Base-by-base conservation (phyloP, 176 grass and related monocot genomes). In the Pontederia paniculata region DNA sequence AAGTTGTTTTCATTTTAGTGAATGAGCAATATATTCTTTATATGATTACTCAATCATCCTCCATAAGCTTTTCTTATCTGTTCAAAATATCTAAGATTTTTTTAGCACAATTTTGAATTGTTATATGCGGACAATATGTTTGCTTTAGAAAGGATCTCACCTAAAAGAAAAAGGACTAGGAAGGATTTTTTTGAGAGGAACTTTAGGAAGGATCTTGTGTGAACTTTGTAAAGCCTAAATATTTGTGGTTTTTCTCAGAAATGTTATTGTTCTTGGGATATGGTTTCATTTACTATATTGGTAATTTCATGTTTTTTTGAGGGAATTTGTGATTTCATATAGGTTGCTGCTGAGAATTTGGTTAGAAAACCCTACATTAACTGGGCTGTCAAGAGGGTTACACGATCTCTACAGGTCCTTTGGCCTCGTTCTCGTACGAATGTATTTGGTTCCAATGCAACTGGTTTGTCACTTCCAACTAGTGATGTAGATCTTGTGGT, bases 401-500 rank as follows among this genome's bases (percentile, higher is more conserved):
- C 91, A 41, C 75, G 85, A 21, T 97, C 78, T 73, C 72, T 97
- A 45, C 91, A 97, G 52, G 91, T 73, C 51, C 83, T 97, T 61
- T 97, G 91, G 91, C 91, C 91, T 57, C 85, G 91, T 42, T 97
- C 91, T 58, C 86, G 91, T 57, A 97, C 91, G 72, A 86, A 74
- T 60, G 54, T 97, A 67, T 97, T 90, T 72, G 91, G 91, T 44
- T 97, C 91, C 42, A 97, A 90, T 78, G 86, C 85, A 22, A 90
- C 91, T 64, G 91, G 86, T 78, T 81, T 97, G 74, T 82, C 91
- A 60, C 85, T 97, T 73, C 86, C 91, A 49, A 81, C 79, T 67
- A 97, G 91, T 74, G 91, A 97, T 71, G 91, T 97, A 44, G 91
- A 97, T 78, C 79, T 97, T 58, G 86, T 90, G 52, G 78, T 97